Evolutionary conservation across 345 rosid species (phyloP).

Genomic region (Bruguiera parviflora): DNA sequence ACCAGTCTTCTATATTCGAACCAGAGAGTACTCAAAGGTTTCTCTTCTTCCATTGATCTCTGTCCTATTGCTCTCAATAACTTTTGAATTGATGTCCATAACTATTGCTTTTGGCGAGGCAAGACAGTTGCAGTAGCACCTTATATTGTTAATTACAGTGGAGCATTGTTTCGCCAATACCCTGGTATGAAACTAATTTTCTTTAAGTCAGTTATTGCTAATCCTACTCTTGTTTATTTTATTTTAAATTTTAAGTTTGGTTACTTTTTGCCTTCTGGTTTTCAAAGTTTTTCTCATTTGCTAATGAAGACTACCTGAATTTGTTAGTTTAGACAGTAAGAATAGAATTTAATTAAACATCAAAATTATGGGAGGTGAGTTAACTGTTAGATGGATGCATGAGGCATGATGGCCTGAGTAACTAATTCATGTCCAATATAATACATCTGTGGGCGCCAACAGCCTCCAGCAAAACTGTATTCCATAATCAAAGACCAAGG

Average conservation of each 20-base stretch:
- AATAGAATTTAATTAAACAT: too few relatives aligned
- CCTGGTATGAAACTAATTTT: conserved; percentile 53
- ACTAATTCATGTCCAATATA: too few relatives aligned
- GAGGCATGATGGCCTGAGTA: too few relatives aligned
- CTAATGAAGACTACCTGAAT: too few relatives aligned
- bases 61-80: conserved; percentile 6
- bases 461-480: too few relatives aligned
- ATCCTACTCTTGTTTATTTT: not conserved
- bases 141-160: conserved; percentile 71
- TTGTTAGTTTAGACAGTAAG: too few relatives aligned
- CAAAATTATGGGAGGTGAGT: too few relatives aligned
- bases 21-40: conserved; percentile 95
- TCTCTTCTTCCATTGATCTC: conserved; percentile 11
- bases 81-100: conserved; percentile 19
- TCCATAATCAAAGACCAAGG: too few relatives aligned
- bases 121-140: conserved; percentile 96
- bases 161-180: conserved; percentile 89
- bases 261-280: not conserved
- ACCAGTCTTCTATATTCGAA: conserved; percentile 78
- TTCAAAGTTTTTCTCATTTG: too few relatives aligned
- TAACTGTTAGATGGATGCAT: too few relatives aligned
- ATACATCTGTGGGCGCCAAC: too few relatives aligned
- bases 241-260: not conserved
- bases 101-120: conserved; percentile 37
- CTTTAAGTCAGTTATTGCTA: not conserved